Base-by-base conservation (phyloP, 805 yeast genomes). In the Pichia occidentalis region DNA sequence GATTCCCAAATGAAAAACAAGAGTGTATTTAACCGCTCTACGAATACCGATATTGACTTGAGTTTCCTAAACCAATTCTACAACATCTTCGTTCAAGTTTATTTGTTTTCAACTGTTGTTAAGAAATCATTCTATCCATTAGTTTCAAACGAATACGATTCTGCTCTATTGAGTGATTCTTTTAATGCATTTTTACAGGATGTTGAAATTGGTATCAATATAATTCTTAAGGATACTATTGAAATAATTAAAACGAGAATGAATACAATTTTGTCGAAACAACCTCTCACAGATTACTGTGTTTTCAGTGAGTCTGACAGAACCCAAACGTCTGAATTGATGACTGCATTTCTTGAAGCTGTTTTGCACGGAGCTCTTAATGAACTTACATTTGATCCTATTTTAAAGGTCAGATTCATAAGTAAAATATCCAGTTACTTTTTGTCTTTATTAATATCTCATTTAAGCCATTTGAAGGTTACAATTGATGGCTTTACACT, bases 401-500 rank as follows among this genome's bases (percentile, higher is more conserved):
- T 24, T 3, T 34, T 57, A 23, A 55, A 49, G 27, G 28, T 44
- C 13, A 52, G 50, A 17, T 32, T 55, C 13, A 43, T 54, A 26
- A 47, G 40, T 10, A 47, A 52, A 28, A 39, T 52, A 3, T 37
- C 55, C 10, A 40, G 46, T n/a, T 39, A 37, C 13, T 45, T 59
- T 27, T 69, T 81, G 48, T 67, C 68, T 20, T 65, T 74, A 30
- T 61, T 90, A 32, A 63, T 85, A 48, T 73, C 68, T 20, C 96
- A 88, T 54, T 80, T 80, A 56, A 77, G 78, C 43, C 82, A 78
- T 51, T 84, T 75, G 54, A 76, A 74, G 28, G 85, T 88, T 46
- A 83, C 76, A 49, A 77, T 86, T 2, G 74, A 78, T 6, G 97
- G 97, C 37, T 95, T 95, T 22, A 68, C 80, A 43, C 75, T 82